Conservation (phyloP, 495 filamentous ascomycete genomes). For the Trichodelitschia bisporula region DNA sequence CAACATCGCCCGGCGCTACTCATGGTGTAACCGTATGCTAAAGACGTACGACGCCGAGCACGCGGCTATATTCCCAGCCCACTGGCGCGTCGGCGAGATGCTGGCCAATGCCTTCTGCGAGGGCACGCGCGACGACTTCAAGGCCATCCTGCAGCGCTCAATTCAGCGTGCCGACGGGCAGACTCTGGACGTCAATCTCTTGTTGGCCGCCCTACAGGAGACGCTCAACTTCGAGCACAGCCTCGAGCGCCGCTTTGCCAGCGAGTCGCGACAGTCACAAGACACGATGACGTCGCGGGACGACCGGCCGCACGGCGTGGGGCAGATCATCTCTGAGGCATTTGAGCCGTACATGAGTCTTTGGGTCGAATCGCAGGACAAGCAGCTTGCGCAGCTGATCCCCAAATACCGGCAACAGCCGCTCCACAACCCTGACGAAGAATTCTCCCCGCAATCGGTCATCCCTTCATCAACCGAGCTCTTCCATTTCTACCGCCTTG, state of each 20-base stretch:
- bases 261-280: slow-evolving; percentile 52
- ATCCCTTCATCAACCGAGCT: slow-evolving; percentile 86
- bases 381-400: slow-evolving; percentile 61
- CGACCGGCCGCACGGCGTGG: slow-evolving; percentile 55
- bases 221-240: slow-evolving; percentile 93
- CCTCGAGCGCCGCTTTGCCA: slow-evolving; percentile 62
- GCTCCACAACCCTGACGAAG: slow-evolving; percentile 58
- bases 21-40: slow-evolving; percentile 88
- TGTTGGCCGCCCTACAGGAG: slow-evolving; percentile 83
- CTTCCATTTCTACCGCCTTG: slow-evolving; percentile 85
- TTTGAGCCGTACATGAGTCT: slow-evolving; percentile 93
- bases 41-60: slow-evolving; percentile 95
- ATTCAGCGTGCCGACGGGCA: slow-evolving; percentile 56
- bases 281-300: slow-evolving; percentile 71
- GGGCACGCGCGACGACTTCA: slow-evolving; percentile 85
- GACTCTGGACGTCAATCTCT: slow-evolving; percentile 71
- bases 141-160: slow-evolving; percentile 67
- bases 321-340: slow-evolving; percentile 83
- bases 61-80: slow-evolving; percentile 58
- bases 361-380: slow-evolving; percentile 94
- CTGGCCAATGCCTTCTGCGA: slow-evolving; percentile 89
- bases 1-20: slow-evolving; percentile 85
- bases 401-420: slow-evolving; percentile 76
- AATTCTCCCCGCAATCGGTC: slow-evolving; percentile 75
- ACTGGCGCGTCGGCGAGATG: slow-evolving; percentile 77